Percentiles rank a stretch among this genome's conserved stretches.
These are phyloP conservation scores for Syzygium malaccense DNA, from an alignment of 441 rosid genomes.

Conservation along the genomic window DNA sequence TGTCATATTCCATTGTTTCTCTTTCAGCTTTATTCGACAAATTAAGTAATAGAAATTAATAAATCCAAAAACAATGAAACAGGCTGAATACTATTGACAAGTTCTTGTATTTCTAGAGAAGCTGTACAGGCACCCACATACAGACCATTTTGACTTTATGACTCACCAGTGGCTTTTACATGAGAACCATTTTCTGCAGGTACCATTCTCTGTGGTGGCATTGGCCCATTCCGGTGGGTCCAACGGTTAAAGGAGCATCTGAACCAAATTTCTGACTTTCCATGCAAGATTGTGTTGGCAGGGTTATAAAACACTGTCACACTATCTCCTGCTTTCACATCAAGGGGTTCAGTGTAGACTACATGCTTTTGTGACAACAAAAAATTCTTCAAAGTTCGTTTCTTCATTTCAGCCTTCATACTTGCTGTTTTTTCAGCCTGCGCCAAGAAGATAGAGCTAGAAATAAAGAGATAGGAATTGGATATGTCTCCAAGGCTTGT, in stretches of 20 bases:
- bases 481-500: background rate
- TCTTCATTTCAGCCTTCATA: conserved; percentile 75
- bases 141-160: background rate
- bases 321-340: conserved; percentile 66
- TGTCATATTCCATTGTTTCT: background rate
- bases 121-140: background rate
- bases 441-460: conserved; percentile 11
- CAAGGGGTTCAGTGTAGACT: conserved; percentile 84
- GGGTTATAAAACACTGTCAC: conserved; percentile 80
- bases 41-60: background rate
- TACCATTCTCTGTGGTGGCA: conserved; percentile 83
- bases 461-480: background rate
- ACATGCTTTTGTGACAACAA: conserved; percentile 78
- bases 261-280: conserved; percentile 88
- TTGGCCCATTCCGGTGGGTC: conserved; percentile 71
- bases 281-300: conserved; percentile 68
- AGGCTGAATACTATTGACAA: background rate
- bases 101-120: background rate
- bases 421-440: conserved; percentile 65
- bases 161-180: conserved; percentile 59
- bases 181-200: conserved; percentile 47
- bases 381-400: conserved; percentile 64
- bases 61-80: background rate
- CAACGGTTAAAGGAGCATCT: conserved; percentile 92
- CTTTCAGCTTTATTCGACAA: background rate